Percentiles rank a stretch among this genome's conserved stretches.
These are phyloP conservation scores for Telopea speciosissima DNA, from an alignment of 177 flowering plant species.

Conservation along the genomic window DNA sequence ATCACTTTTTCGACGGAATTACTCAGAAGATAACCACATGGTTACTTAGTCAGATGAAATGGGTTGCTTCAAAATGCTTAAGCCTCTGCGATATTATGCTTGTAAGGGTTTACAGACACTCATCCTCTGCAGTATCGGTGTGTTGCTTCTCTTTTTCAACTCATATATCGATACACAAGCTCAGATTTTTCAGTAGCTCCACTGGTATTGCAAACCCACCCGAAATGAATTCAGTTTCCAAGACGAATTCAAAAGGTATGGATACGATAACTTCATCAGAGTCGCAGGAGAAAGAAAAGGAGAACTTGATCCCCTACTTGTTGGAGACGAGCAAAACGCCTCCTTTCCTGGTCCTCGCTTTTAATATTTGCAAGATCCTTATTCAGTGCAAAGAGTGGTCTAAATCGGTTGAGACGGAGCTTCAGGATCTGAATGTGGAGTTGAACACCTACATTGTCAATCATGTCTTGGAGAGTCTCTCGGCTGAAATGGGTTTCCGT, in stretches of 20 bases:
- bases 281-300: not conserved
- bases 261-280: not conserved
- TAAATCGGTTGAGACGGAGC: conserved; percentile 18
- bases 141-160: conserved; percentile 2
- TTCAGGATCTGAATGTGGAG: conserved; percentile 17
- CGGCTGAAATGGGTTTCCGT: conserved; percentile 20
- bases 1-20: conserved; percentile 14
- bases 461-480: conserved; percentile 19
- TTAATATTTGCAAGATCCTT: conserved; percentile 15
- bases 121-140: not conserved
- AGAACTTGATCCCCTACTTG: not conserved
- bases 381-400: conserved; percentile 20
- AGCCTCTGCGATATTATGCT: conserved; percentile 16
- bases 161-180: conserved; percentile 4
- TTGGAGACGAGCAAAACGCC: conserved; percentile 8
- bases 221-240: conserved; percentile 5
- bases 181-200: conserved; percentile 17
- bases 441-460: conserved; percentile 25
- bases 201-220: not conserved
- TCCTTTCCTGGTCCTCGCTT: conserved; percentile 11
- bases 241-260: not conserved
- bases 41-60: conserved; percentile 14
- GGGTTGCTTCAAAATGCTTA: conserved; percentile 9
- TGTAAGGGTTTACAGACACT: conserved; percentile 17
- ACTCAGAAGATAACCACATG: conserved; percentile 2